phyloP scores from a whole-genome alignment of 345 rosid genomes.

The Ceriops tagal region DNA sequence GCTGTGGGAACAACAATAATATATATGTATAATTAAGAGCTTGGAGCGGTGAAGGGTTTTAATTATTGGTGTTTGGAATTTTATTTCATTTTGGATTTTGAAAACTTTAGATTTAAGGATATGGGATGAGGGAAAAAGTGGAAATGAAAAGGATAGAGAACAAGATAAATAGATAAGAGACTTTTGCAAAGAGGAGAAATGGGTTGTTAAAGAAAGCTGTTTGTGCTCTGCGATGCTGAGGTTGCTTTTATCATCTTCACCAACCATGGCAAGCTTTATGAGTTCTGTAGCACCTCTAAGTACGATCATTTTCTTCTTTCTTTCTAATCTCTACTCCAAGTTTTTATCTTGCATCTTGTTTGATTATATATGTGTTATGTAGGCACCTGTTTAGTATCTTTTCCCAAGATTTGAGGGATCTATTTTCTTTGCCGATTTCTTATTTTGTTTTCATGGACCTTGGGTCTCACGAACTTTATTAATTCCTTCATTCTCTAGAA shows the following conservation, averaged over 20 bases:
- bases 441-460: neutral
- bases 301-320: constrained; percentile 22
- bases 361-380: too few relatives aligned
- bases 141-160: constrained; percentile 99
- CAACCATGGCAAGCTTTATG: constrained; percentile 91
- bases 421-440: neutral
- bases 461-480: neutral
- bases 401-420: neutral
- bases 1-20: too few relatives aligned
- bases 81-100: neutral
- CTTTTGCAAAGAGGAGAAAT: constrained; percentile 93
- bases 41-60: neutral
- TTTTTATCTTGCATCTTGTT: neutral
- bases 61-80: neutral
- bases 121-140: constrained; percentile 99
- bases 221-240: constrained; percentile 92
- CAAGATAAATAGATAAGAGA: constrained; percentile 98
- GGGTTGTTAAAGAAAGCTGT: constrained; percentile 93
- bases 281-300: constrained; percentile 83
- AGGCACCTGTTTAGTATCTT: too few relatives aligned
- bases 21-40: constrained; percentile 17
- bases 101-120: neutral
- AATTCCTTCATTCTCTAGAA: neutral
- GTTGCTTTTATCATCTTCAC: constrained; percentile 96
- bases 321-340: neutral